Percentiles rank a stretch among this genome's conserved stretches.
These are phyloP conservation scores for Dissophora globulifera DNA, from an alignment of 192 early-diverging fungal genomes.

Conservation along the genomic window DNA sequence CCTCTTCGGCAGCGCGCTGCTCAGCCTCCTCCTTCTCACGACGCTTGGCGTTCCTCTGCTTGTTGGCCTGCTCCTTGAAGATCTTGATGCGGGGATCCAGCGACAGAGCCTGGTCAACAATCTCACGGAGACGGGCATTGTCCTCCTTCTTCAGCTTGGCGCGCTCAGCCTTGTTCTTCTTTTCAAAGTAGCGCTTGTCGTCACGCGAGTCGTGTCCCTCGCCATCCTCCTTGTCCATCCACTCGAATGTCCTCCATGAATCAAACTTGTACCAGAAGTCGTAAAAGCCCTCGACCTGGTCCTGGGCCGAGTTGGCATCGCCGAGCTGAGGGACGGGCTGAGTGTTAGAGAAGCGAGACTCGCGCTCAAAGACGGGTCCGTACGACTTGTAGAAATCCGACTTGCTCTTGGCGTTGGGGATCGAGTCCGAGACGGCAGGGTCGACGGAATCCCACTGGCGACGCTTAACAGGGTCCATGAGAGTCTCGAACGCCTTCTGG, in stretches of 20 bases:
- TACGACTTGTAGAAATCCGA: conserved; percentile 86
- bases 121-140: conserved; percentile 83
- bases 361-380: conserved; percentile 85
- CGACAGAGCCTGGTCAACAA: conserved; percentile 85
- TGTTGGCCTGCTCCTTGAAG: conserved; percentile 93
- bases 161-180: conserved; percentile 94
- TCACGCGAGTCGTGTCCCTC: conserved; percentile 92
- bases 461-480: conserved; percentile 90
- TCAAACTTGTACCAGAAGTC: conserved; percentile 90
- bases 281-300: conserved; percentile 84
- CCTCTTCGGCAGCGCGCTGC: conserved; percentile 65
- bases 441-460: conserved; percentile 98
- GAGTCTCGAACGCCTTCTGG: conserved; percentile 91
- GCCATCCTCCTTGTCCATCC: conserved; percentile 96
- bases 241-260: conserved; percentile 98
- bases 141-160: conserved; percentile 97
- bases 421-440: conserved; percentile 77
- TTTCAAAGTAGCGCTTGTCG: conserved; percentile 94
- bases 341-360: conserved; percentile 91
- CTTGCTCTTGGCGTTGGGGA: conserved; percentile 80
- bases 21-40: conserved; percentile 83
- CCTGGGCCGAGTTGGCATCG: conserved; percentile 66
- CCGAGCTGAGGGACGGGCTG: conserved; percentile 90
- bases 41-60: conserved; percentile 91
- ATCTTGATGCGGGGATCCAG: conserved; percentile 90